A percentile compares a stretch with the other conserved stretches of the same genome.
phyloP scores from a whole-genome alignment of 1,284 basidiomycete species.

The Heterobasidion occidentale region DNA sequence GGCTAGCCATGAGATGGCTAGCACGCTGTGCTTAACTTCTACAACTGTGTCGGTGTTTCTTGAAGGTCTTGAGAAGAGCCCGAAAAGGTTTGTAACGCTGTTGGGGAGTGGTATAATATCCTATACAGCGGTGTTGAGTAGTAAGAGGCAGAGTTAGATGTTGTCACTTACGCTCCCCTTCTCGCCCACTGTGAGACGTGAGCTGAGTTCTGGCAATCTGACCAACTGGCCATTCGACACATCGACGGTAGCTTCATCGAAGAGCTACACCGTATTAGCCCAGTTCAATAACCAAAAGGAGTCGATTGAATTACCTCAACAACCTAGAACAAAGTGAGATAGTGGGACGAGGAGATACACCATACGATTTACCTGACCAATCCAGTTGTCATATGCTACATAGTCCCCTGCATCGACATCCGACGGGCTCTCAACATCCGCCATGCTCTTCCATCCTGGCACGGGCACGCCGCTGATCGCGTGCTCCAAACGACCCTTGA shows the following conservation, averaged over 20 bases:
- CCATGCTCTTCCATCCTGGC: constrained; percentile 54
- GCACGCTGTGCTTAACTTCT: constrained; percentile 69
- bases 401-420: constrained; percentile 76
- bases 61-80: constrained; percentile 33
- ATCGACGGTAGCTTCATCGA: constrained; percentile 77
- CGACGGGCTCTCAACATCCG: constrained; percentile 50
- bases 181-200: constrained; percentile 64
- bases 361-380: constrained; percentile 65
- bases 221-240: constrained; percentile 50
- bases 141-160: neutral
- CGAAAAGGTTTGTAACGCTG: constrained; percentile 38
- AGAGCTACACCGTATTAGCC: constrained; percentile 45
- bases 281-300: constrained; percentile 2
- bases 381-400: constrained; percentile 80
- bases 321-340: constrained; percentile 26
- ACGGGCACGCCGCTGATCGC: constrained; percentile 60
- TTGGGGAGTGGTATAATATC: constrained; percentile 57
- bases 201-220: constrained; percentile 68
- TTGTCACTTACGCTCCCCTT: constrained; percentile 47
- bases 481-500: constrained; percentile 66
- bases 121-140: constrained; percentile 23
- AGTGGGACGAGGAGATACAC: neutral
- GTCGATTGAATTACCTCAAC: constrained; percentile 32
- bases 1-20: constrained; percentile 84
- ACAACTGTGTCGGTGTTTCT: constrained; percentile 57